Evolutionary conservation across 2,329 filamentous ascomycete genomes (phyloP).

Genomic region (Sporothrix schenckii): DNA sequence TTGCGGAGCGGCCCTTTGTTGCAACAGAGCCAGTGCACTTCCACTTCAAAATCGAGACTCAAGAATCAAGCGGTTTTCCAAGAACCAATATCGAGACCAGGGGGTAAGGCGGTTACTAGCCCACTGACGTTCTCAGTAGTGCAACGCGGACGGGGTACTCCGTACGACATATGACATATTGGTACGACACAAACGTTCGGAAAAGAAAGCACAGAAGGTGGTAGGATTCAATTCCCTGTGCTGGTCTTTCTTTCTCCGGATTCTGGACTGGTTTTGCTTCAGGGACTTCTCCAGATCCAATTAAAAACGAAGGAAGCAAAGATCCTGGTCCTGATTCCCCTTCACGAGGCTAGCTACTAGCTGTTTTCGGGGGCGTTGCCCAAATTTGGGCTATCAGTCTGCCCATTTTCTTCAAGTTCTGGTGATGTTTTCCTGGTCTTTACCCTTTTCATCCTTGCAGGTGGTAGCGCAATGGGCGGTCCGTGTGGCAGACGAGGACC

Average conservation of each 20-base stretch:
- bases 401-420: not conserved
- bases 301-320: not conserved
- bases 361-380: not conserved
- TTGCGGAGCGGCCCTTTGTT: conserved; percentile 3
- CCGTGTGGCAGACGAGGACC: not conserved
- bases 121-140: not conserved
- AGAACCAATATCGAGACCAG: conserved; percentile 1
- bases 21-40: not conserved
- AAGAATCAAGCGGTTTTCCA: not conserved
- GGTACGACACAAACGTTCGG: not conserved
- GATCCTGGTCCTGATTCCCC: not conserved
- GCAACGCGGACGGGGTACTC: not conserved
- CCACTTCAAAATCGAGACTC: not conserved
- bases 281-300: not conserved
- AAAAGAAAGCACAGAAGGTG: not conserved
- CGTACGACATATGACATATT: no score
- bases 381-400: not conserved
- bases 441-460: not conserved
- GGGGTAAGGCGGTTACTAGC: not conserved
- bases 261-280: not conserved
- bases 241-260: not conserved
- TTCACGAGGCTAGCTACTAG: not conserved
- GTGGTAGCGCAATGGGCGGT: not conserved
- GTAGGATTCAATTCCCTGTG: not conserved
- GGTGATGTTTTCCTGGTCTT: not conserved